Evolutionary conservation across 768 basidiomycete genomes (phyloP).

Genomic region (Cubamyces sp.): DNA sequence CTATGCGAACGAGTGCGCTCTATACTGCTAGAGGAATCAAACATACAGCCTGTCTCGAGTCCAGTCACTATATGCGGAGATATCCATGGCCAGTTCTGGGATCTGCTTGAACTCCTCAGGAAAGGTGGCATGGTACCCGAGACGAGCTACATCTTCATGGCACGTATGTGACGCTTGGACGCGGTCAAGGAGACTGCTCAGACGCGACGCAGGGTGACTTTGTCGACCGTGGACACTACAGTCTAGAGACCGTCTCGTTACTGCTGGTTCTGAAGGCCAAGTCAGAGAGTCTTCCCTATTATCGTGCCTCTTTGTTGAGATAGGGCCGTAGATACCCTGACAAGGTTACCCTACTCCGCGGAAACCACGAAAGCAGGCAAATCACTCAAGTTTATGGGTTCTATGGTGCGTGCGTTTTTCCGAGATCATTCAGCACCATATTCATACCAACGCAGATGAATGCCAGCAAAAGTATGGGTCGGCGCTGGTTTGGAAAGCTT

Average conservation of each 20-base stretch:
- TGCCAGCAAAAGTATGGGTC: conserved; percentile 98
- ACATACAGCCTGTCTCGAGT: conserved; percentile 94
- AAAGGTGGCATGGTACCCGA: conserved; percentile 87
- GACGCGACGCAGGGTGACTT: conserved; percentile 78
- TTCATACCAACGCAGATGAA: conserved; percentile 61
- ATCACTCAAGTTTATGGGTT: conserved; percentile 99
- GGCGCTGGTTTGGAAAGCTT: conserved; percentile 95
- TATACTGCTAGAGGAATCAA: conserved; percentile 94
- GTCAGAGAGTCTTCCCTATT: conserved; percentile 41
- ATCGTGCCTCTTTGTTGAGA: neutral
- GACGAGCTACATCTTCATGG: conserved; percentile 96
- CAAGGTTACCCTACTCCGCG: conserved; percentile 86
- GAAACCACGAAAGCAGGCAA: conserved; percentile 96
- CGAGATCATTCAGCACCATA: neutral
- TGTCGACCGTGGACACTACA: conserved; percentile 96
- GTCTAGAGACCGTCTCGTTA: conserved; percentile 91
- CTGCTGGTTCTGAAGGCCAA: conserved; percentile 88
- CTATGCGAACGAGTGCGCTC: conserved; percentile 90
- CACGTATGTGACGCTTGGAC: conserved; percentile 52
- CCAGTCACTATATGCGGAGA: conserved; percentile 97
- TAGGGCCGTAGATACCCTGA: conserved; percentile 75
- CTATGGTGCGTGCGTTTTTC: conserved; percentile 64
- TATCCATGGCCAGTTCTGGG: conserved; percentile 98
- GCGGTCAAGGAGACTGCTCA: conserved; percentile 25
- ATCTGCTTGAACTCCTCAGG: conserved; percentile 85